Conservation (phyloP, 129 eudicot genomes). For the Arctium lappa region DNA sequence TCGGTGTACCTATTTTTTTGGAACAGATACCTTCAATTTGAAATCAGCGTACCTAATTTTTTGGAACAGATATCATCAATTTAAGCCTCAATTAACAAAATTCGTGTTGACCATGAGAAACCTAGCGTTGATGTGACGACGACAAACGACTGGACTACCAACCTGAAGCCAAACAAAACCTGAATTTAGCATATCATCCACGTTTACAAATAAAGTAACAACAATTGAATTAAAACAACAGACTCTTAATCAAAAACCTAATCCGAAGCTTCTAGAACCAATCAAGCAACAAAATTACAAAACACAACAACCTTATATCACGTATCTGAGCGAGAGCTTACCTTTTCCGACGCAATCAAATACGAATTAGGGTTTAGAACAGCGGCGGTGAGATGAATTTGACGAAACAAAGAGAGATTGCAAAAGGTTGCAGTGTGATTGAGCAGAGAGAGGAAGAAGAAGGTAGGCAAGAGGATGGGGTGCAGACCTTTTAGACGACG, state of each 20-base stretch:
- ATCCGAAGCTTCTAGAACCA: constrained; percentile 7
- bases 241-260: background rate
- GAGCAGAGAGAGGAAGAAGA: background rate
- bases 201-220: background rate
- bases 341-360: background rate
- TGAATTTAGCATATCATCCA: background rate
- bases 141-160: background rate
- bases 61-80: background rate
- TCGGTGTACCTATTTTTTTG: background rate
- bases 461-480: background rate
- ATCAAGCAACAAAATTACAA: background rate
- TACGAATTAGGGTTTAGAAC: constrained; percentile 22
- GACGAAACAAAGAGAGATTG: constrained; percentile 7
- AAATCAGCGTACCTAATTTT: background rate
- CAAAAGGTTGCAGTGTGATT: background rate
- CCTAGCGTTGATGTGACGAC: background rate
- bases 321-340: constrained; percentile 8
- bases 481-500: background rate
- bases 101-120: background rate
- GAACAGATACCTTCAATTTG: background rate
- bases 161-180: constrained; percentile 1
- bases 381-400: constrained; percentile 23
- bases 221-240: background rate
- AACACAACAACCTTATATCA: background rate
- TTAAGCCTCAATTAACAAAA: background rate